Evolutionary conservation across 2,329 filamentous ascomycete species (phyloP), one percentile per base, ranked within the genome.

Genomic region (Cladosporium sp.): DNA sequence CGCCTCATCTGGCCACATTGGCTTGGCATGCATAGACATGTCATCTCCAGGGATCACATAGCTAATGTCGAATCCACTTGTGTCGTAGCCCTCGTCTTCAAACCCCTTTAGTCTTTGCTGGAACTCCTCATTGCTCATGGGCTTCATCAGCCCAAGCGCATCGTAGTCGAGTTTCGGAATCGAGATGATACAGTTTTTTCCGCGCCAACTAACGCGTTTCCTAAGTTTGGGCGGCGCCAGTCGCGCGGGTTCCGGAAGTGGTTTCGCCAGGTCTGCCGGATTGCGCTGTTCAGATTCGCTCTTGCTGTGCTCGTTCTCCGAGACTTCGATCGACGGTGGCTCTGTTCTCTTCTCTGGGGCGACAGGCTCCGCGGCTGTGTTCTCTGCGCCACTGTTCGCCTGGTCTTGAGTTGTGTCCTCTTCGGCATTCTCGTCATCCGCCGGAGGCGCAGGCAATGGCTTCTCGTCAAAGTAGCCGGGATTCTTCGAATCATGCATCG

Each of bases 41-140:
- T 67, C 69, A 14, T 77, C 72, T n/a, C 71, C 72, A 53, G 80
- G 74, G 28, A 35, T 16, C 10, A 22, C 14, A 3, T 40, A 22
- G 6, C 41, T 41, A 46, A 87, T 69, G 59, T 87, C 84, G 64
- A 89, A 90, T 0, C 86, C 87, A 31, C 75, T 72, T 11, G 80
- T 80, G 60, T 82, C 77, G 64, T 89, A 90, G 9, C 87, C 87
- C 34, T 84, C 72, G 59, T 85, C 75, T 64, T 86, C 76, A 78
- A 87, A 89, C 3, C 78, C 78, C 45, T 74, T 74, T 58, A 88
- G 72, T 74, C 87, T 87, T 9, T 77, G 72, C 32, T 78, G 67
- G 3, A 84, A 79, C 46, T 85, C 81, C 14, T 75, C 68, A 34
- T 76, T 55, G 52, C 63, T 71, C 65, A 76, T 67, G 4, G 74